phyloP scores from a whole-genome alignment of 306 rosid species.

The Vigna hirtella region DNA sequence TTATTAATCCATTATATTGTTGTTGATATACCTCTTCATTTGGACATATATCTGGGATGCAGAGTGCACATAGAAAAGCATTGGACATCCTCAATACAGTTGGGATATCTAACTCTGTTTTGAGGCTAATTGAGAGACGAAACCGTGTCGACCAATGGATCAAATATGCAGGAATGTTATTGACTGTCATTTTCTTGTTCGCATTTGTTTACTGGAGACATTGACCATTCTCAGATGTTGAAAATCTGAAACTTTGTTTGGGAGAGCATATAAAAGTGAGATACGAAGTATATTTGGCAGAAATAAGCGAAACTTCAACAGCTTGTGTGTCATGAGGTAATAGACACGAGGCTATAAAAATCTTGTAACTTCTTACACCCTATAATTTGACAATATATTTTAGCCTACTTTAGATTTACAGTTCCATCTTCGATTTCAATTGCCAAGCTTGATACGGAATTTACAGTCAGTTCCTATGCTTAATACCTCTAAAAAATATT shows the following conservation, averaged over 20 bases:
- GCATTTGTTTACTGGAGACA: slow-evolving; percentile 55
- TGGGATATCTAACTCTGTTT: slow-evolving; percentile 82
- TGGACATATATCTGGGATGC: slow-evolving; percentile 31
- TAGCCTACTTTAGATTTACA: too few relatives aligned
- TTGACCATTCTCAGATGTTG: slow-evolving; percentile 40
- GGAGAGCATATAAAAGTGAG: too few relatives aligned
- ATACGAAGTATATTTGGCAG: slow-evolving; percentile 1
- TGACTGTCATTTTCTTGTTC: slow-evolving; percentile 67
- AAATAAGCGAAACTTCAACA: neutral
- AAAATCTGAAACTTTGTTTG: neutral
- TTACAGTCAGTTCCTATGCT: too few relatives aligned
- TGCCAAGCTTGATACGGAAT: too few relatives aligned
- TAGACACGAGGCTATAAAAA: neutral
- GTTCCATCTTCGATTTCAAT: too few relatives aligned
- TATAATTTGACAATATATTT: neutral
- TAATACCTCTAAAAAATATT: too few relatives aligned
- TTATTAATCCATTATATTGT: neutral
- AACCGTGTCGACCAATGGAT: slow-evolving; percentile 72
- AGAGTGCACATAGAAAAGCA: slow-evolving; percentile 90
- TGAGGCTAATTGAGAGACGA: slow-evolving; percentile 87
- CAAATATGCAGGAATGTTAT: slow-evolving; percentile 84
- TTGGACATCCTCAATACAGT: slow-evolving; percentile 81
- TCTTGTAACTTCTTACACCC: neutral
- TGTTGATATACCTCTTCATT: neutral
- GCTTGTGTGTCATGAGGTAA: neutral